A percentile compares a stretch with the other conserved stretches of the same genome.
Evolutionary conservation across 306 rosid species (phyloP).

Genomic region (Hippophae gyantsensis): DNA sequence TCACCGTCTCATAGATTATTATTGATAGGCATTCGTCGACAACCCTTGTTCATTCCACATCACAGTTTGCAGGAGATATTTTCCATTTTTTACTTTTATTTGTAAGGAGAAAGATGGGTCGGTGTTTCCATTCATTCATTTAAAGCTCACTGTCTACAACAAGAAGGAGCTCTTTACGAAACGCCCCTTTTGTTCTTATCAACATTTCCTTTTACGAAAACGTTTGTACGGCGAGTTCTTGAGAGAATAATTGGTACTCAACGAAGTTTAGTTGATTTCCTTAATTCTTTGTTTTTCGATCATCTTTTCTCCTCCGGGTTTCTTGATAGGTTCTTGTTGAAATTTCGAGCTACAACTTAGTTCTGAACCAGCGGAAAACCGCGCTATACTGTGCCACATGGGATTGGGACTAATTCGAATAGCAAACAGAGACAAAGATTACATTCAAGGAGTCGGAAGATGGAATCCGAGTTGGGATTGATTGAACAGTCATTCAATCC

Average conservation of each 20-base stretch:
- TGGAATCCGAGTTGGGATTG: conserved; percentile 37
- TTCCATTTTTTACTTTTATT: too few species aligned
- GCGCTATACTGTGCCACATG: conserved; percentile 48
- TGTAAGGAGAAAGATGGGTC: too few species aligned
- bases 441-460: conserved; percentile 20
- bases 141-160: too few species aligned
- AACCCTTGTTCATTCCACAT: too few species aligned
- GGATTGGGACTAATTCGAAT: conserved; percentile 56
- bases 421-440: conserved; percentile 28
- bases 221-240: too few species aligned
- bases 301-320: neutral
- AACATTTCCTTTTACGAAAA: too few species aligned
- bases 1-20: too few species aligned
- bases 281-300: neutral
- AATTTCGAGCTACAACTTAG: neutral
- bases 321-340: neutral
- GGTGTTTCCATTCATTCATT: too few species aligned
- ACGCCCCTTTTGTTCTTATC: too few species aligned
- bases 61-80: too few species aligned
- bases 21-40: too few species aligned
- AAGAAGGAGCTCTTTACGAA: too few species aligned
- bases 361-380: conserved; percentile 6
- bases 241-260: neutral
- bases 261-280: neutral
- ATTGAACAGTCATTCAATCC: conserved; percentile 46